phyloP scores from a whole-genome alignment of 345 rosid genomes.

The Eucalyptus shirleyi region DNA sequence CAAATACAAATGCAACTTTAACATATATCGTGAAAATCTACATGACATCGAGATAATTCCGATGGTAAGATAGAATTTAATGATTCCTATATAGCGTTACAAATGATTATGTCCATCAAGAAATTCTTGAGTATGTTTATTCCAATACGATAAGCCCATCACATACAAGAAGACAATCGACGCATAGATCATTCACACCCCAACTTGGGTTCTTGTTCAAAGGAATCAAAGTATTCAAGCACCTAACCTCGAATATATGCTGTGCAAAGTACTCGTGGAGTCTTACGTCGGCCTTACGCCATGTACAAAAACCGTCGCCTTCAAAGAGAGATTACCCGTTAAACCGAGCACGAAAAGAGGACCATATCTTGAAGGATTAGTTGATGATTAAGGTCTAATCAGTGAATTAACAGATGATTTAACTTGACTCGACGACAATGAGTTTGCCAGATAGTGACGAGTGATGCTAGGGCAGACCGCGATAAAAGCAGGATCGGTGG shows the following conservation, averaged over 20 bases:
- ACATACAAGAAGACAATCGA: background rate
- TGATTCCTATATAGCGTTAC: fast-evolving
- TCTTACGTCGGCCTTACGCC: background rate
- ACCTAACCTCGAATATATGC: background rate
- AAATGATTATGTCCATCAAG: background rate
- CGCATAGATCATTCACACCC: too few species aligned
- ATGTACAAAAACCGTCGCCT: background rate
- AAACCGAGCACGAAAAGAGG: background rate
- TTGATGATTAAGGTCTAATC: background rate
- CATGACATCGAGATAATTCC: fast-evolving
- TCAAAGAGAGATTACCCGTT: background rate
- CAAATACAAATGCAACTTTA: background rate
- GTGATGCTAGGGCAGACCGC: background rate
- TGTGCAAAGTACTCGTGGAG: background rate
- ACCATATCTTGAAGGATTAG: background rate
- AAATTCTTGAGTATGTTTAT: too few species aligned
- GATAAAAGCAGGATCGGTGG: background rate
- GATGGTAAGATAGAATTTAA: background rate
- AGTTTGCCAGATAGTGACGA: background rate
- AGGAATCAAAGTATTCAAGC: background rate
- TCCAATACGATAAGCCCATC: background rate
- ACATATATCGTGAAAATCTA: background rate
- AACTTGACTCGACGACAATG: background rate
- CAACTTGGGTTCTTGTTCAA: background rate
- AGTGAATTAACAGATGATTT: background rate